Evolutionary conservation across 768 basidiomycete genomes (phyloP).

Genomic region (Galerina marginata): DNA sequence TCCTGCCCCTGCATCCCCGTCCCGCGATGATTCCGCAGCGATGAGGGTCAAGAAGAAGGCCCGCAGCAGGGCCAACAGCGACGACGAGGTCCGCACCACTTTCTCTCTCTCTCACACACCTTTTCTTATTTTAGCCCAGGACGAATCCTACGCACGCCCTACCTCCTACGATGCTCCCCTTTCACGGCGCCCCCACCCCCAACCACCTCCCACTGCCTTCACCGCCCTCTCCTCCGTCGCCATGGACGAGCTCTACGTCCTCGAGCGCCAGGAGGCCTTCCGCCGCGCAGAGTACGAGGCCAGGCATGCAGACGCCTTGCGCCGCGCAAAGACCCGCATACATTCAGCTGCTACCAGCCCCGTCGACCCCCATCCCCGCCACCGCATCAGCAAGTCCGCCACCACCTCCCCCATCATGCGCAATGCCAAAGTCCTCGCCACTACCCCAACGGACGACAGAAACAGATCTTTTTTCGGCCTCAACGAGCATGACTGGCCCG

Average conservation of each 20-base stretch:
- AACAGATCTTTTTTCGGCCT: conserved; percentile 43
- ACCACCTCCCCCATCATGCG: conserved; percentile 68
- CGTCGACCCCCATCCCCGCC: conserved; percentile 26
- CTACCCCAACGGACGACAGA: conserved; percentile 37
- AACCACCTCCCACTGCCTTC: conserved; percentile 52
- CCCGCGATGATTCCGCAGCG: conserved; percentile 17
- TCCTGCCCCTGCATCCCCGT: conserved; percentile 1
- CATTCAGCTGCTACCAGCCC: conserved; percentile 14
- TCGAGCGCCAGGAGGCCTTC: conserved; percentile 85
- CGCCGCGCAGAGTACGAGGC: conserved; percentile 89
- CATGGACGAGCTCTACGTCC: conserved; percentile 87
- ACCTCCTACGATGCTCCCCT: conserved; percentile 53
- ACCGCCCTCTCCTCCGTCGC: conserved; percentile 77
- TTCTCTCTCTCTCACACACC: conserved; percentile 13
- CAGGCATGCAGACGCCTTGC: conserved; percentile 67
- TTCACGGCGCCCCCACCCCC: conserved; percentile 33
- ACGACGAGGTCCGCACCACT: conserved; percentile 72
- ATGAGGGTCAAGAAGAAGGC: conserved; percentile 76
- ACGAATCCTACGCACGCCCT: conserved; percentile 63
- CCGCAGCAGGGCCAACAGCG: conserved; percentile 77
- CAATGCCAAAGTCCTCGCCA: conserved; percentile 29
- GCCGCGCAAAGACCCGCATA: conserved; percentile 71
- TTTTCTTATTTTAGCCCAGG: conserved; percentile 35
- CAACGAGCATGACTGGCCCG: conserved; percentile 41
- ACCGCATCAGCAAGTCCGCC: conserved; percentile 61